Base-by-base conservation (phyloP, 495 filamentous ascomycete species). In the Neurospora sp. region DNA sequence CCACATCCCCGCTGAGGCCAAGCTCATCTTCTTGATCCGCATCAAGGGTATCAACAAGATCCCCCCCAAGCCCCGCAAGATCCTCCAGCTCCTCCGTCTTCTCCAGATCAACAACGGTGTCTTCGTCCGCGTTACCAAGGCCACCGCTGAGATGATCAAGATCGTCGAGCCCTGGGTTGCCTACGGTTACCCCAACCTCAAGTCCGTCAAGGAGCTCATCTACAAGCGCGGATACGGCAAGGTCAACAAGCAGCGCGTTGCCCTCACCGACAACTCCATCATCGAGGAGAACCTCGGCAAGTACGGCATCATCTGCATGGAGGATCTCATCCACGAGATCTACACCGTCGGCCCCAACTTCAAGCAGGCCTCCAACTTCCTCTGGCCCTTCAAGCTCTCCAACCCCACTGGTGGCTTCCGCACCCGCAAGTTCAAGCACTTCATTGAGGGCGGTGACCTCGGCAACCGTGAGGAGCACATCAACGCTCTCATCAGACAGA, bases 1-100 rank as follows among this genome's bases (percentile, higher is more conserved):
- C 92, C 93, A 96, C 86, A 91, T 99, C 78, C 90, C 92, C 73
- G 95, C 92, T 74, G 93, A 99, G 91, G 88, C 92, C 84, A 97
- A 97, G 89, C 88, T 99, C 76, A 93, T 95, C 90, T 99, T 99
- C 85, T 91, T 99, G 82, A 86, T 98, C 87, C 96, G 96, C 86
- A 98, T 99, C 90, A 99, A 99, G 93, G 96, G 96, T 97, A 99
- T 99, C 94, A 98, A 98, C 92, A 98, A 99, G 92, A 98, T 99
- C 79, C 90, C 96, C 83, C 96, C 96, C 81, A 98, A 99, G 92
- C 96, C 96, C 85, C 94, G 96, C 88, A 98, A 99, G 92, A 98
- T 97, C 82, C 90, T 99, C 76, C 96, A 98, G 87, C 93, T 99
- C 62, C 94, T 99, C 83, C 95, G 96, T 87, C 93, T 99, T 77